Base-by-base conservation (phyloP, 148 eudicot genomes). In the Persicaria maculosa region DNA sequence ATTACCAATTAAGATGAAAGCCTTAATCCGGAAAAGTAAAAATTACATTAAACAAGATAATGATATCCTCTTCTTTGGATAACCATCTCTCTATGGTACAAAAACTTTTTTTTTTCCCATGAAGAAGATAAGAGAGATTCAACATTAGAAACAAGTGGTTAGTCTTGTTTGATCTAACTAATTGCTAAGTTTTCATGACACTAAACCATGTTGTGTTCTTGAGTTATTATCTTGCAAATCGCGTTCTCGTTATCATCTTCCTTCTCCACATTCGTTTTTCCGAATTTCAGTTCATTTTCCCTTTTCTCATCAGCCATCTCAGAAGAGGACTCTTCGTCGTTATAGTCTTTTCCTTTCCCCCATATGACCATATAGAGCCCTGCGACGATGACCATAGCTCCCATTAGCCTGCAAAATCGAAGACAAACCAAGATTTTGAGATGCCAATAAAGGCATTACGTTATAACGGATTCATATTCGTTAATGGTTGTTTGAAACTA, bases 291-390 rank as follows among this genome's bases (percentile, higher is more conserved):
- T 4, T 25, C 79, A 16, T 74, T 83, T 77, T 77, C 46, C 75
- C 54, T 70, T 81, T 81, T 79, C 43, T 72, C 77, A 9, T 77
- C 88, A 73, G 43, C 43, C 36, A 31, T 45, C 6, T 72, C 54
- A 25, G 74, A 68, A 55, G 78, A 68, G 17, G 54, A 17, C 0
- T 73, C 50, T 50, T 84, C 74, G 0, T 65, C 70, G 20, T 12
- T 43, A 74, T 89, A 77, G 68, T 89, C 93, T 57, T 87, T 87
- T 67, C 86, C 78, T 77, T 89, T 89, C 16, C 93, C 93, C 93
- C 93, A 89, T 9, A 89, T 80, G 7, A 89, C 93, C 31, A 87
- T 74, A 77, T 89, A 89, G 45, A 89, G 88, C 5, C 93, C 91
- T 16, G 78, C 58, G 19, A 87, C 88, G 48, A 89, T 89, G 22